Conservation (phyloP, 768 basidiomycete species). For the Mycena olivaceomarginata region DNA sequence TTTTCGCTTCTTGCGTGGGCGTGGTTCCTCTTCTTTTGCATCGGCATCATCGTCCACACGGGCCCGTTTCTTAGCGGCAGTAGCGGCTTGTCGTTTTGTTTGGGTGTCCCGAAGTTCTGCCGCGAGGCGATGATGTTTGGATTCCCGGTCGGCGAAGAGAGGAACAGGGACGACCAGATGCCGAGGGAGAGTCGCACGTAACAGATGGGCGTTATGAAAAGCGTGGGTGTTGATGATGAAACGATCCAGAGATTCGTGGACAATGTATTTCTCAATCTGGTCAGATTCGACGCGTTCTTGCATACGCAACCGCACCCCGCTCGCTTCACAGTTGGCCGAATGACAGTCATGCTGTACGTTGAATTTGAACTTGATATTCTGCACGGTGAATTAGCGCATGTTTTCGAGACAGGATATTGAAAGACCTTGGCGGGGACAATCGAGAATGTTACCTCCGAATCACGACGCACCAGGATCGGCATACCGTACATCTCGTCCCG, state of each 20-base stretch:
- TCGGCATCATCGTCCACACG: neutral
- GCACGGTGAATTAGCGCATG: neutral
- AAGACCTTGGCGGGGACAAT: neutral
- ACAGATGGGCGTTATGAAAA: conserved; percentile 4
- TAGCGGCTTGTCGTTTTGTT: neutral
- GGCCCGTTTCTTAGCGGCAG: neutral
- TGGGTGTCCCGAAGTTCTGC: neutral
- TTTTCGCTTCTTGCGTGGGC: too few relatives aligned
- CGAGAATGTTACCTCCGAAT: neutral
- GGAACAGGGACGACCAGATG: neutral
- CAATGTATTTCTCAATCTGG: conserved; percentile 20
- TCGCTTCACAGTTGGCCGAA: conserved; percentile 32
- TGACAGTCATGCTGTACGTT: conserved; percentile 49
- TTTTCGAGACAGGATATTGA: neutral
- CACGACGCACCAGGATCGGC: neutral
- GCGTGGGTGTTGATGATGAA: conserved; percentile 49
- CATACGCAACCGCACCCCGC: conserved; percentile 12
- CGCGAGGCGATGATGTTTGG: neutral
- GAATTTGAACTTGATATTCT: conserved; percentile 41
- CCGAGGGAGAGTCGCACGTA: neutral
- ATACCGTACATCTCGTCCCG: neutral
- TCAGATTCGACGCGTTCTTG: conserved; percentile 44
- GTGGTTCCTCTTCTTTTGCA: too few relatives aligned
- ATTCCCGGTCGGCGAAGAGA: neutral
- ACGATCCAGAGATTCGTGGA: conserved; percentile 32